Evolutionary conservation across 2,329 filamentous ascomycete species (phyloP), one percentile per base, ranked within the genome.

Genomic region (Penicillium sp.): DNA sequence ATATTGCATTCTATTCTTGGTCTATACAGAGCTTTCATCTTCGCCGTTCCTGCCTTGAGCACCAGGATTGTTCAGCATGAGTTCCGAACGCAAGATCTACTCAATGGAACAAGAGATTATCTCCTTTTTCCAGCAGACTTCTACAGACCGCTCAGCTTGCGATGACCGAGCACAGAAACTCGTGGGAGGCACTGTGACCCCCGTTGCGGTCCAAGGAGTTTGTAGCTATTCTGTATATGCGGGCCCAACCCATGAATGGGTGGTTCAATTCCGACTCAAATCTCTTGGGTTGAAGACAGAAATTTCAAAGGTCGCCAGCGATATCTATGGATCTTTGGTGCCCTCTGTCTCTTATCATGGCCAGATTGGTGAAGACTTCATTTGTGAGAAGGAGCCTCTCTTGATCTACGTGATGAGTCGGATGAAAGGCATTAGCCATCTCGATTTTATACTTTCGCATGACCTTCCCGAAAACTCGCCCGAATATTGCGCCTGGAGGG

Each of bases 191-290:
- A 17, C 15, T 20, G 26, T 13, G 9, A 18, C 22, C 7, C 26
- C 26, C 7, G 16, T 36, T 22, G 16, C 1, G 2, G 26, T 36
- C 3, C 26, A 36, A 15, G 33, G 12, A 3, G n/a, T 22, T 29
- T 36, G 33, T 16, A 35, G 32, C n/a, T 35, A 27, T 17, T 16
- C 32, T n/a, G 32, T 27, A 15, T 35, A 35, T 6, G 32, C 12
- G n/a, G 32, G 32, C 2, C 13, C 22, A 6, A 16, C 2, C n/a
- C 4, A n/a, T 10, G 17, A 23, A 14, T 32, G 4, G 8, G 32
- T 34, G 32, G 20, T 22, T 26, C 20, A 34, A 8, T 27, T 34
- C 14, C 32, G 32, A 25, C 15, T 34, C 8, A 26, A 34, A 11
- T 34, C 32, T n/a, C 15, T 28, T 16, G 4, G 6, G 2, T 11